phyloP scores from a whole-genome alignment of 2,329 filamentous ascomycete species.

The Ceratocystis harringtonii region DNA sequence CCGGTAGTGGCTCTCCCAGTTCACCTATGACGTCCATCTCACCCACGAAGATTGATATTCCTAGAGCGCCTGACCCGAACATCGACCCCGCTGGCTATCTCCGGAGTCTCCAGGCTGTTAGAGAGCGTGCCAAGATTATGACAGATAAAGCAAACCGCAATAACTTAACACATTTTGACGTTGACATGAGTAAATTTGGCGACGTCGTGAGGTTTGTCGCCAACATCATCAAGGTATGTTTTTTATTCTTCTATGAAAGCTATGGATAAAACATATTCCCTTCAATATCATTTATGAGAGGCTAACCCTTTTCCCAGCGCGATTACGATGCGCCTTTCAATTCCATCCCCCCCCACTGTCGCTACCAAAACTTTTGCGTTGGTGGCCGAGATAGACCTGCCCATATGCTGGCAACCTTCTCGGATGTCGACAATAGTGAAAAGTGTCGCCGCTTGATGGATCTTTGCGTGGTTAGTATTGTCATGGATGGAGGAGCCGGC shows the following conservation, averaged over 20 bases:
- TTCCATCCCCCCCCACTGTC: constrained; percentile 68
- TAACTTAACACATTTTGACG: constrained; percentile 70
- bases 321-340: constrained; percentile 42
- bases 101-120: constrained; percentile 73
- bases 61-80: constrained; percentile 71
- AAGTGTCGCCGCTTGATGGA: constrained; percentile 62
- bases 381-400: constrained; percentile 60
- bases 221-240: constrained; percentile 78
- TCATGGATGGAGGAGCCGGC: constrained; percentile 79
- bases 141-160: constrained; percentile 64
- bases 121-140: constrained; percentile 61
- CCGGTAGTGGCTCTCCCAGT: constrained; percentile 32
- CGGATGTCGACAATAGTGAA: constrained; percentile 54
- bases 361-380: constrained; percentile 75
- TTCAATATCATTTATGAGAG: neutral
- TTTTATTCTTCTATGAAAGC: neutral
- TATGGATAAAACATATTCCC: neutral
- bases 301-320: constrained; percentile 23
- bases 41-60: constrained; percentile 60
- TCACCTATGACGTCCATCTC: constrained; percentile 39
- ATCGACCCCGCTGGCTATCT: constrained; percentile 83
- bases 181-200: constrained; percentile 70
- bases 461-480: constrained; percentile 63
- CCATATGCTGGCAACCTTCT: constrained; percentile 55
- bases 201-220: constrained; percentile 78